phyloP scores from a whole-genome alignment of 345 rosid genomes.

The Arabis hirsuta region DNA sequence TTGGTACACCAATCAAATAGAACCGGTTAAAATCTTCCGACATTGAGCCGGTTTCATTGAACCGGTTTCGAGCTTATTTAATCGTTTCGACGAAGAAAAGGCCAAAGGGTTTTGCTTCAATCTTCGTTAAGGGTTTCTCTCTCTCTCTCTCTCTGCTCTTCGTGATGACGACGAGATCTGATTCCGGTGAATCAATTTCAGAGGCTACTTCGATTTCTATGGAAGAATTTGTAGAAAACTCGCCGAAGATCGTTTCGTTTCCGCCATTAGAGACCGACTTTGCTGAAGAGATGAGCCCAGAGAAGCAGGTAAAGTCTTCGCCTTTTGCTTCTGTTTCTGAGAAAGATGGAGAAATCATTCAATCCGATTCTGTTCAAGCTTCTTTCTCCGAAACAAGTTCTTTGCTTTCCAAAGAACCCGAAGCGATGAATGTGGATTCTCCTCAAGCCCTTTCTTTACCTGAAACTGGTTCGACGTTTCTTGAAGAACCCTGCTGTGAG shows the following conservation, averaged over 20 bases:
- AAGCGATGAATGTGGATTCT: constrained; percentile 17
- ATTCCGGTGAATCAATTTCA: constrained; percentile 13
- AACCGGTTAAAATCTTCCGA: constrained; percentile 9
- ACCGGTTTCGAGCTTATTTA: constrained; percentile 26
- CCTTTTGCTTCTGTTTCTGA: constrained; percentile 34
- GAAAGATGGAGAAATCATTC: constrained; percentile 36
- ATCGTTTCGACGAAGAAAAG: neutral
- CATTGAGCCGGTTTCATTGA: constrained; percentile 4
- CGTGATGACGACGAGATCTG: constrained; percentile 30
- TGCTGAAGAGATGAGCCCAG: constrained; percentile 35
- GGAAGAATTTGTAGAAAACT: constrained; percentile 26
- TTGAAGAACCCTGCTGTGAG: constrained; percentile 29
- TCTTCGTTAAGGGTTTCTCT: constrained; percentile 1
- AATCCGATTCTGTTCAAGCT: constrained; percentile 28
- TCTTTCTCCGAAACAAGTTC: constrained; percentile 29
- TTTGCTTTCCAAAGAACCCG: constrained; percentile 26
- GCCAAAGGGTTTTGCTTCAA: neutral
- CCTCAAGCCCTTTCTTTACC: constrained; percentile 24
- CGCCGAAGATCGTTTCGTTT: constrained; percentile 33
- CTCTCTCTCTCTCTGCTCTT: neutral
- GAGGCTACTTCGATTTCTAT: neutral
- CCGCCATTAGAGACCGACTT: constrained; percentile 29
- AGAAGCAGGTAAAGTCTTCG: constrained; percentile 42
- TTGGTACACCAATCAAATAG: neutral
- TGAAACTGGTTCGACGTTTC: constrained; percentile 43